Evolutionary conservation across 2,329 filamentous ascomycete species (phyloP), one percentile per base, ranked within the genome.

Genomic region (Hymenoscyphus infarciens): DNA sequence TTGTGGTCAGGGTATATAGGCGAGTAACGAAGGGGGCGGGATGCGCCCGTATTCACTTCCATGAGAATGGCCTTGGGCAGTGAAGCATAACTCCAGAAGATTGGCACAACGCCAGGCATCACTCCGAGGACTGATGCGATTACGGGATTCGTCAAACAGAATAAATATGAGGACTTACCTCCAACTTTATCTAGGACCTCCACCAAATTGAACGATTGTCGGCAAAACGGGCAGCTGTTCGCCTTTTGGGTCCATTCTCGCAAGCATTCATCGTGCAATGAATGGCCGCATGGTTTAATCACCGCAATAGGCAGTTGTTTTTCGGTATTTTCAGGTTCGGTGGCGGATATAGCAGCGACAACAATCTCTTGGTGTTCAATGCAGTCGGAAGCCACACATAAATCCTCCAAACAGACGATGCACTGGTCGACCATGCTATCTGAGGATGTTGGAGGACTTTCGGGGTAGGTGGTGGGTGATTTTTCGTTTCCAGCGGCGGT

Each of bases 161-260:
- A 45, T 16, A 29, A 54, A 49, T 67, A 64, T 61, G 65, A 63
- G 55, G 63, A 81, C 85, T 78, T 84, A 95, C 92, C 91, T 81
- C 91, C 90, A 72, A 92, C 79, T 69, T 83, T 86, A 73, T 90
- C 86, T 76, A 89, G 89, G 65, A 99, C 87, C 74, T 95, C 87
- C 68, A 99, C 93, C 71, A 89, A 80, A 77, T 98, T 94, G 80
- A 99, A 98, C 67, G 84, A 87, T 71, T 91, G 90, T 69, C 95
- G 90, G 78, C 95, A 99, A 76, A 99, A 97, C 55, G 95, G 95
- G 77, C 95, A 99, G 75, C 93, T 97, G 78, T 98, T 99, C 67
- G 95, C 94, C 76, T 96, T 90, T 77, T 96, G 91, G 55, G 94
- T 92, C 95, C 95, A 99, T 70, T 92, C 91, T 71, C 90, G 89